Conservation (phyloP, 345 rosid species). For the Psidium guajava region DNA sequence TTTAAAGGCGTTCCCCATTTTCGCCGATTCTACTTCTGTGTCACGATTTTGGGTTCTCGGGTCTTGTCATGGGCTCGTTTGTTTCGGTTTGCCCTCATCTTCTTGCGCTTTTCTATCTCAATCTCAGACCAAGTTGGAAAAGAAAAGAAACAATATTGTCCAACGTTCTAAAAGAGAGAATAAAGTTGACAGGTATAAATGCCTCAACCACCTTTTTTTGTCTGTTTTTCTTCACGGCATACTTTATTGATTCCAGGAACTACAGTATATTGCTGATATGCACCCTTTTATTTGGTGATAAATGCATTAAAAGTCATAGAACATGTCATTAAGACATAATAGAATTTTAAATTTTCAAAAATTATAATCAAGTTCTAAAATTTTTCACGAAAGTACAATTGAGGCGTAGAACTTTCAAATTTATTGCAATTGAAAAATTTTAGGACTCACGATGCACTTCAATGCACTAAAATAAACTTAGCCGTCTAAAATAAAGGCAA, state of each 20-base stretch:
- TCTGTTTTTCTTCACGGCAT: not conserved
- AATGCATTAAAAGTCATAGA: no score
- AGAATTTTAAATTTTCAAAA: no score
- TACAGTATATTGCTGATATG: not conserved
- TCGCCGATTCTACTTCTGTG: not conserved
- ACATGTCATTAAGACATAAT: no score
- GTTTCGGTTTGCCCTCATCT: not conserved
- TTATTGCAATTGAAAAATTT: no score
- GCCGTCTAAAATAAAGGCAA: not conserved
- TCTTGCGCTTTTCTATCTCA: not conserved
- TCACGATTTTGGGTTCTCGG: not conserved
- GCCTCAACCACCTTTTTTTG: not conserved
- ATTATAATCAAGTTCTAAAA: no score
- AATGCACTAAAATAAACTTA: not conserved
- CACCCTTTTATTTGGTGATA: not conserved
- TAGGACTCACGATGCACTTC: no score
- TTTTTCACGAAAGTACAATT: no score
- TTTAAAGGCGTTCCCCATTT: not conserved
- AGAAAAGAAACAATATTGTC: not conserved
- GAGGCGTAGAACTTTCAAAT: no score
- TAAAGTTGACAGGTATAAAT: constrained; percentile 4
- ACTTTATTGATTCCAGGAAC: not conserved
- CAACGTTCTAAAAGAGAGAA: not conserved
- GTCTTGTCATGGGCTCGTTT: not conserved
- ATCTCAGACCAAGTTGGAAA: not conserved